These are phyloP conservation scores for Suhomyces guaymorum DNA, from an alignment of 1,139 yeast species.

Conservation along the genomic window DNA sequence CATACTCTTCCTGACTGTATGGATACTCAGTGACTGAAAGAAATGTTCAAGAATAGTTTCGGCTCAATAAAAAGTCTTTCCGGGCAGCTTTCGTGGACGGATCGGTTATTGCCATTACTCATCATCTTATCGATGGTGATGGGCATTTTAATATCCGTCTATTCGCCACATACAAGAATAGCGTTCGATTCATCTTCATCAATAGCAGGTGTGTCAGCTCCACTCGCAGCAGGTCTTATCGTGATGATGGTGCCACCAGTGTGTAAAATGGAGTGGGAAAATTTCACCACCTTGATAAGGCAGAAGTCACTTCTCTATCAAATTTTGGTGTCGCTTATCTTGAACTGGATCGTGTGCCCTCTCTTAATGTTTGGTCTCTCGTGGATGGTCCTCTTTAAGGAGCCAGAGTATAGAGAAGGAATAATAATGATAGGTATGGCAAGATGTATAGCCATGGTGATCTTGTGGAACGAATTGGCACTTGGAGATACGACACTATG, in stretches of 20 bases:
- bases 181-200: slow-evolving; percentile 33
- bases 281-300: slow-evolving; percentile 19
- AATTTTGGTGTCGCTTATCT: slow-evolving; percentile 40
- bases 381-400: slow-evolving; percentile 54
- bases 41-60: too few relatives aligned
- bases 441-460: slow-evolving; percentile 65
- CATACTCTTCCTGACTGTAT: too few relatives aligned
- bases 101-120: slow-evolving; percentile 29
- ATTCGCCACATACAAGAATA: slow-evolving; percentile 28
- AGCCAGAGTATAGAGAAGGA: slow-evolving; percentile 52
- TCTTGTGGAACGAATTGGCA: slow-evolving; percentile 61
- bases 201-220: slow-evolving; percentile 37
- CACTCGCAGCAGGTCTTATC: slow-evolving; percentile 54
- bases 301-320: slow-evolving; percentile 29
- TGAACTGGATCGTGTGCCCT: slow-evolving; percentile 62
- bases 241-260: slow-evolving; percentile 63
- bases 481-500: slow-evolving; percentile 54
- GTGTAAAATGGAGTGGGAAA: slow-evolving; percentile 56
- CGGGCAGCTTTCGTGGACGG: slow-evolving; percentile 23
- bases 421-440: slow-evolving; percentile 62
- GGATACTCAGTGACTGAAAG: too few relatives aligned
- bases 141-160: slow-evolving; percentile 35
- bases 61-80: too few relatives aligned
- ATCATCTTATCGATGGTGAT: slow-evolving; percentile 31
- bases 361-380: slow-evolving; percentile 58